These are phyloP conservation scores for Aspergillus aculeatinus DNA, from an alignment of 2,329 filamentous ascomycete genomes.

Conservation along the genomic window DNA sequence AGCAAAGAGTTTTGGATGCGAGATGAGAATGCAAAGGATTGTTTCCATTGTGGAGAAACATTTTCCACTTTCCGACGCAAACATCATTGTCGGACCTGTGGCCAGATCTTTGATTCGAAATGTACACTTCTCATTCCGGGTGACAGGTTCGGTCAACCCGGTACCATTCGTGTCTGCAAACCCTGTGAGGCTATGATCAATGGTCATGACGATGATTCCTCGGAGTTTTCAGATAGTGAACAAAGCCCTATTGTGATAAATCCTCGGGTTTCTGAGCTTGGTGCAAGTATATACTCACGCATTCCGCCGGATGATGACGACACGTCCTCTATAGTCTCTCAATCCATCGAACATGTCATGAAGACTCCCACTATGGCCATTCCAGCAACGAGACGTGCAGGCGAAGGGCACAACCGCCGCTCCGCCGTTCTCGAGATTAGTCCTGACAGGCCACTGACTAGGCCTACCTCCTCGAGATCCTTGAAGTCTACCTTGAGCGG, in stretches of 20 bases:
- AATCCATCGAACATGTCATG: constrained; percentile 47
- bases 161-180: constrained; percentile 85
- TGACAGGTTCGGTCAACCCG: constrained; percentile 79
- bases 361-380: constrained; percentile 64
- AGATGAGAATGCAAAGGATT: constrained; percentile 96
- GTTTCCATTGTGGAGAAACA: constrained; percentile 83
- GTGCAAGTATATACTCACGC: constrained; percentile 46
- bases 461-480: constrained; percentile 93
- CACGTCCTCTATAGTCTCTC: constrained; percentile 47
- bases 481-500: constrained; percentile 69
- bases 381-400: constrained; percentile 62
- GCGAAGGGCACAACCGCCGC: constrained; percentile 75
- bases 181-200: constrained; percentile 90
- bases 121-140: constrained; percentile 92
- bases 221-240: constrained; percentile 78
- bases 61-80: constrained; percentile 95
- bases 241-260: constrained; percentile 62
- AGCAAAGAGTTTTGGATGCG: constrained; percentile 99
- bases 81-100: constrained; percentile 90
- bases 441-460: constrained; percentile 69
- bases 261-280: constrained; percentile 61
- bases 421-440: constrained; percentile 91
- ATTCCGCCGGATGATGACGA: constrained; percentile 49
- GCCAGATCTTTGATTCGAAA: constrained; percentile 97
- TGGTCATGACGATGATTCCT: constrained; percentile 84